Base-by-base conservation (phyloP, 306 rosid species). In the Vigna angularis region DNA sequence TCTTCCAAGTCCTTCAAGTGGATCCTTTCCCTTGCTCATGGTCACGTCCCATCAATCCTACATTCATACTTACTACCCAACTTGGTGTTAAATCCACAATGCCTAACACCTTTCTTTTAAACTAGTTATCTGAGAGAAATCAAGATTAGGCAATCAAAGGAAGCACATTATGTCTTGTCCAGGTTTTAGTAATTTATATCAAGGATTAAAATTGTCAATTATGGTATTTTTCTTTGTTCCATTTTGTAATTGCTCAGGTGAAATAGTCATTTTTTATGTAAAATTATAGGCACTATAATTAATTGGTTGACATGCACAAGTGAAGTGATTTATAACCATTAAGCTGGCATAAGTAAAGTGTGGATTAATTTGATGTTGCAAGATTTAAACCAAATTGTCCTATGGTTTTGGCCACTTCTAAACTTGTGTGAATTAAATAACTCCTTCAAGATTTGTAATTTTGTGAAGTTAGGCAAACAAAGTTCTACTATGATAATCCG, bases 71-170 rank as follows among this genome's bases (percentile, higher is more conserved):
- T 42, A 40, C 28, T 56, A 13, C 52, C 50, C 17, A 9, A 20
- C 72, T 12, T 65, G 59, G 51, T 34, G 63, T 44, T 10, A 24
- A 68, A 55, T 24, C 32, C 49, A 77, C 17, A 59, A 26, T 56
- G 49, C 51, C 48, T 28, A 40, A 12, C 50, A 51, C 16, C 61
- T 50, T 55, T 49, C 30, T 81, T 74, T 24, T 11, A 15, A n/a
- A 34, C 58, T 38, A 58, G n/a, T 72, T 56, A n/a, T 44, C 7
- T 48, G 24, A 34, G 10, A 49, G 72, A 66, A 81, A 56, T 68
- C 76, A 49, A 81, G 12, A 68, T 38, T 59, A 17, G 72, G 66
- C 49, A 61, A 59, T 36, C 58, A 70, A 57, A 58, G 64, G 20
- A 74, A 48, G 20, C 32, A 48, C 3, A 59, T 22, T 30, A 74